Base-by-base conservation (phyloP, 148 eudicot genomes). In the Simmondsia chinensis region DNA sequence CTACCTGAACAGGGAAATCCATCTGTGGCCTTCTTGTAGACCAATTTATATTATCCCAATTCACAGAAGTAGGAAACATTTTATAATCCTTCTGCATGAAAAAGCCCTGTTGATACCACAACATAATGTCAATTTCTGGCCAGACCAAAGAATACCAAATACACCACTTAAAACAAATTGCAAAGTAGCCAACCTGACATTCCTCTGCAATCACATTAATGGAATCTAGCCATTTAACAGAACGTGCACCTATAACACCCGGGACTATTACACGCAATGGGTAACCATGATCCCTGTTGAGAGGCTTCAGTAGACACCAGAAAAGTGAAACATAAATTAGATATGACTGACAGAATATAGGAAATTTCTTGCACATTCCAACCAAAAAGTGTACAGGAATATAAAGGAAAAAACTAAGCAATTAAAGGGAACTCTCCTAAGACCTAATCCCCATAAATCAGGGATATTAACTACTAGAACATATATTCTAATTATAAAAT, bases 181-280 rank as follows among this genome's bases (percentile, higher is more conserved):
- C 33, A 43, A 26, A 20, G 45, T 24, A 10, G 16, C 63, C 20
- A 37, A 89, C 97, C 95, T 89, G 93, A 66, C 82, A 81, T 66
- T 81, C 95, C 57, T 84, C 85, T 24, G 75, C 78, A 54, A 74
- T 72, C 52, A 89, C 77, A 64, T 63, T 79, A 54, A 89, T 72
- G 24, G 78, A 84, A 59, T 89, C 88, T 24, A 89, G 65, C 97
- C 97, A 89, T 66, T 84, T 89, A 15, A 89, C 95, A 54, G 97
- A 89, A 56, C 95, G 97, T 20, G 97, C 97, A 66, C 97, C 97
- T 43, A 89, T 89, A 50, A 89, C 79, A 60, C 97, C 97, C 0
- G 97, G 97, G 59, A 89, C 97, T 33, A 89, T 50, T 9, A 76
- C 88, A 35, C 97, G 87, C 66, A 89, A 38, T 35, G 97, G 97